Evolutionary conservation across 306 rosid genomes (phyloP).

Genomic region (Fragaria iinumae): DNA sequence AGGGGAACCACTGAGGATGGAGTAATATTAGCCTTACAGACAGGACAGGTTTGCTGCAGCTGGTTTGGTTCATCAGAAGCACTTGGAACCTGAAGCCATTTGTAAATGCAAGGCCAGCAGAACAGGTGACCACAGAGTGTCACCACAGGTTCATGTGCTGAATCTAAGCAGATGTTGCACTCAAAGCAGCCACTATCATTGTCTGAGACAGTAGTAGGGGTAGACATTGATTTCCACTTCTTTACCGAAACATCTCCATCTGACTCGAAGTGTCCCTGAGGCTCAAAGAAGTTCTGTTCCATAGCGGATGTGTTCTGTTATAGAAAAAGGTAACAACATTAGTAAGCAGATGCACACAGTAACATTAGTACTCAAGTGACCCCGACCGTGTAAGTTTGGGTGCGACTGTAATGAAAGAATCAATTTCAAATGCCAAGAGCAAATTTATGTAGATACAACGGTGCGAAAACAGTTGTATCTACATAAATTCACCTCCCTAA

Average conservation of each 20-base stretch:
- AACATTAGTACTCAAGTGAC: not conserved
- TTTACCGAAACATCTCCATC: constrained; percentile 39
- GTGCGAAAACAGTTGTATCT: not conserved
- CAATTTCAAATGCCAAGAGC: not conserved
- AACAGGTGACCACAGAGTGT: constrained; percentile 91
- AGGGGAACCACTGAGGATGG: constrained; percentile 74
- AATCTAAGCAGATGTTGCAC: constrained; percentile 88
- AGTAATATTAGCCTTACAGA: constrained; percentile 76
- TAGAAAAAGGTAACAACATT: constrained; percentile 9
- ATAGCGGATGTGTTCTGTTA: constrained; percentile 34
- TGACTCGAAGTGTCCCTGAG: constrained; percentile 45
- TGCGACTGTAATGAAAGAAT: not conserved
- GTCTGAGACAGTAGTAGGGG: constrained; percentile 32
- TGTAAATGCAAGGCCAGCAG: constrained; percentile 95
- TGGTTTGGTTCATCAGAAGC: constrained; percentile 44
- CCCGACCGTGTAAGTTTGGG: not conserved
- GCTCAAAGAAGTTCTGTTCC: constrained; percentile 47
- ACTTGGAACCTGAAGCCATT: constrained; percentile 66
- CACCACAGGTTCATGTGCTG: constrained; percentile 81
- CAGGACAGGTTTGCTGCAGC: constrained; percentile 56
- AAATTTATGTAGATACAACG: not conserved
- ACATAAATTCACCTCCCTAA: not conserved
- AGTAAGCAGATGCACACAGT: not conserved
- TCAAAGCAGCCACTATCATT: constrained; percentile 60
- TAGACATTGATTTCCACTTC: constrained; percentile 50